Conservation (phyloP, 345 rosid species). For the Ailanthus altissimus region DNA sequence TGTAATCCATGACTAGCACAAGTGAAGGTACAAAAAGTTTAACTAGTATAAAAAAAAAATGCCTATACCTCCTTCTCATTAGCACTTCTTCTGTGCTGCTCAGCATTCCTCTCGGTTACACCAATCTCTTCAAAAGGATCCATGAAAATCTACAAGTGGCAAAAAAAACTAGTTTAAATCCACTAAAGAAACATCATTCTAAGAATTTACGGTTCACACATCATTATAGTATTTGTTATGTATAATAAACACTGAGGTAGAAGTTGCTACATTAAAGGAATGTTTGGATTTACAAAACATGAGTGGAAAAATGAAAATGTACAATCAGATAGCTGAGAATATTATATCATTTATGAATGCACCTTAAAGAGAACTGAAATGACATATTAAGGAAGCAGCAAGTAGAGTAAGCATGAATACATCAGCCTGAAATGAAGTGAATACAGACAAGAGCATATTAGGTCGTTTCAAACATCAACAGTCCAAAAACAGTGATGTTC, state of each 20-base stretch:
- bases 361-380: background rate
- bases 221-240: background rate
- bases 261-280: background rate
- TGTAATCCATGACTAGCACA: background rate
- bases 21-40: conserved; percentile 1
- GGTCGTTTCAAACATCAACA: conserved; percentile 3
- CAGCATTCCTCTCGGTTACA: conserved; percentile 66
- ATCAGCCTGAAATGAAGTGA: background rate
- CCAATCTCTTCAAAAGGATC: conserved; percentile 95
- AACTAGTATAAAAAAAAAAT: conserved; percentile 8
- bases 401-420: background rate
- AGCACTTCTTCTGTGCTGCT: conserved; percentile 88
- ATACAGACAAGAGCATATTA: background rate
- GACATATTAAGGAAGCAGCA: background rate
- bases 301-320: background rate
- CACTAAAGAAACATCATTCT: background rate
- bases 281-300: background rate
- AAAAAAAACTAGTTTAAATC: conserved; percentile 12
- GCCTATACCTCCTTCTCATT: conserved; percentile 72
- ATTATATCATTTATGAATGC: background rate
- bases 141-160: conserved; percentile 50
- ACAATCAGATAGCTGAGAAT: conserved; percentile 1
- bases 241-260: background rate
- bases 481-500: background rate
- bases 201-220: conserved; percentile 1